A percentile compares a stretch with the other conserved stretches of the same genome.
phyloP scores from a whole-genome alignment of 1,284 basidiomycete genomes.

The Mycena sp. region DNA sequence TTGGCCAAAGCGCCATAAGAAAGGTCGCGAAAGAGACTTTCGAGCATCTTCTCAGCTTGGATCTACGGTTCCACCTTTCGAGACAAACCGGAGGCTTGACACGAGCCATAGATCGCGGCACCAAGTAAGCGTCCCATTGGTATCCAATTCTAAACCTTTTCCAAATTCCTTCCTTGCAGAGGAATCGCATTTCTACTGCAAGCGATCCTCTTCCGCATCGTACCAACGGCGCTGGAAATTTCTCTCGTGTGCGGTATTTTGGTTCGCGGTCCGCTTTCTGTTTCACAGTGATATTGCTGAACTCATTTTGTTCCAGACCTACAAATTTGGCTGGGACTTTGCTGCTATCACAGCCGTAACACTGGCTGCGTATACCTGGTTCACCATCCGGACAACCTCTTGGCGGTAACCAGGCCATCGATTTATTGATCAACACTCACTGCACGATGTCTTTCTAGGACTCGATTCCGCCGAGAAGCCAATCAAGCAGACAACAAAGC shows the following conservation, averaged over 20 bases:
- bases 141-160: background rate
- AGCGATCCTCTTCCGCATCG: conserved; percentile 94
- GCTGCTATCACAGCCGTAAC: conserved; percentile 90
- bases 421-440: background rate
- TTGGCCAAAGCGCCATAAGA: conserved; percentile 94
- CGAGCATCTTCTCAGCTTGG: conserved; percentile 89
- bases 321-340: conserved; percentile 97
- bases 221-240: conserved; percentile 96
- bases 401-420: conserved; percentile 86
- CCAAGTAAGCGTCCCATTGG: conserved; percentile 74
- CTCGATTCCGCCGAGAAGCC: conserved; percentile 92
- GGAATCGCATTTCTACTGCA: conserved; percentile 97
- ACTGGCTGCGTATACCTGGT: conserved; percentile 95
- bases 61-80: conserved; percentile 93
- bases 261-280: conserved; percentile 67
- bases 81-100: conserved; percentile 97
- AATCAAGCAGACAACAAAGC: conserved; percentile 98
- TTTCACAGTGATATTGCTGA: background rate
- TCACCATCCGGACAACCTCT: conserved; percentile 94
- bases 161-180: conserved; percentile 51
- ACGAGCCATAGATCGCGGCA: conserved; percentile 95
- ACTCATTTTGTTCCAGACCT: conserved; percentile 73
- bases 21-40: conserved; percentile 95
- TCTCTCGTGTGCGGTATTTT: conserved; percentile 97
- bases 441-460: conserved; percentile 59